Evolutionary conservation across 768 basidiomycete species (phyloP).

Genomic region (Mycena filopes): DNA sequence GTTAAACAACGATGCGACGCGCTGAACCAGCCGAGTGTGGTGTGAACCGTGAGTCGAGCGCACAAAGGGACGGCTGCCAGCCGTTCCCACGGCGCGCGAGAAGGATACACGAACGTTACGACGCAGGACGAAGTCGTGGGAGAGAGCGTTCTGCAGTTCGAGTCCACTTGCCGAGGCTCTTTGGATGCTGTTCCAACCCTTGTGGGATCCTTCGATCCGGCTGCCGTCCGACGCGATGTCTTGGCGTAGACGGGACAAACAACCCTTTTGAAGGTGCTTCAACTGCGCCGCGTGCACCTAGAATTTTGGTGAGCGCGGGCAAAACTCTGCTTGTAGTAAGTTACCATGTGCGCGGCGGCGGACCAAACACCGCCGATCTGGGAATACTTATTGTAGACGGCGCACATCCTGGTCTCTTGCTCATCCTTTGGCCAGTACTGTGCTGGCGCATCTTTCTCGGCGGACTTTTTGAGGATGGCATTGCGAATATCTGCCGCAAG

Average conservation of each 20-base stretch:
- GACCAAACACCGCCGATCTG: slow-evolving; percentile 12
- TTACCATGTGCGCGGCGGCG: slow-evolving; percentile 1
- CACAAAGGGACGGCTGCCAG: background rate
- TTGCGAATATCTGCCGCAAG: background rate
- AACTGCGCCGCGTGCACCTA: slow-evolving; percentile 23
- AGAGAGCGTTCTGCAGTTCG: slow-evolving; percentile 14
- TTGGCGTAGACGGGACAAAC: slow-evolving; percentile 8
- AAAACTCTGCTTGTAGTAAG: background rate
- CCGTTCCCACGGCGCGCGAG: background rate
- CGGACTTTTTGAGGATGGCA: background rate
- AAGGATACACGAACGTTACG: slow-evolving; percentile 13
- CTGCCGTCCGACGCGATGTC: slow-evolving; percentile 16
- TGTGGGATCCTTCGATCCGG: slow-evolving; percentile 27
- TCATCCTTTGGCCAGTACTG: slow-evolving; percentile 21
- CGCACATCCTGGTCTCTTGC: background rate
- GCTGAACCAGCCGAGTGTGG: background rate
- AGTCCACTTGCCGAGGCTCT: slow-evolving; percentile 16
- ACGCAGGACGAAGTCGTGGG: slow-evolving; percentile 6
- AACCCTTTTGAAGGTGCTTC: slow-evolving; percentile 19
- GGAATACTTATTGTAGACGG: slow-evolving; percentile 5
- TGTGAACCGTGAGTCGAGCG: background rate
- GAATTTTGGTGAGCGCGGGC: no score
- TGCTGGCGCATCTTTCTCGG: background rate
- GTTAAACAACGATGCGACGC: background rate
- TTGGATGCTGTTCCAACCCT: slow-evolving; percentile 29